A percentile compares a stretch with the other conserved stretches of the same genome.
Conservation (phyloP, 2,329 filamentous ascomycete species). For the Cladophialophora immunda region DNA sequence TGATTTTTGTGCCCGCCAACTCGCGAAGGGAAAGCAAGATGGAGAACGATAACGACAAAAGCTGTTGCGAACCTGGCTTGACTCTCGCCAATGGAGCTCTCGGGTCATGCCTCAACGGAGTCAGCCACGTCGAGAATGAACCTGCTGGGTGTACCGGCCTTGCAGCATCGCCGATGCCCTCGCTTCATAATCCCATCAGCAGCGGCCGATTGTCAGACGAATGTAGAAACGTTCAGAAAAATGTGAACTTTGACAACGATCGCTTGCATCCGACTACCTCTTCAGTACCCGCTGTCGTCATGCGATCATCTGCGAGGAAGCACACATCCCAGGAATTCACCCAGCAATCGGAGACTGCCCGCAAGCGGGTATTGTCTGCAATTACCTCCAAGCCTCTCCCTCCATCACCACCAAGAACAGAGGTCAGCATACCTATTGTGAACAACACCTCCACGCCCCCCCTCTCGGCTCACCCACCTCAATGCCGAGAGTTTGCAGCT, state of each 20-base stretch:
- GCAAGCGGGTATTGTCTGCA: background rate
- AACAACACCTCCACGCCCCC: background rate
- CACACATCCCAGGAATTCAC: background rate
- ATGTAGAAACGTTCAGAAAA: slow-evolving; percentile 30
- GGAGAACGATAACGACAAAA: background rate
- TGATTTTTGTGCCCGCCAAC: background rate
- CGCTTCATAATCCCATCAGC: slow-evolving; percentile 36
- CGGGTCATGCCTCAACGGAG: background rate
- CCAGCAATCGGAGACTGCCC: background rate
- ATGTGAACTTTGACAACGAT: slow-evolving; percentile 31
- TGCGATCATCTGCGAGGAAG: slow-evolving; percentile 7
- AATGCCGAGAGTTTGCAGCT: background rate
- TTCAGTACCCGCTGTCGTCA: slow-evolving; percentile 4
- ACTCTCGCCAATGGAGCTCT: background rate
- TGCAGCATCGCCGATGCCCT: slow-evolving; percentile 28
- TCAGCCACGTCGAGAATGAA: background rate
- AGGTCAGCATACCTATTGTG: background rate
- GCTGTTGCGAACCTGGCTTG: background rate
- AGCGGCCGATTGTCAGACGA: slow-evolving; percentile 32
- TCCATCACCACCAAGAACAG: background rate
- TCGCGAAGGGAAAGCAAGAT: background rate
- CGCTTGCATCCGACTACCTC: slow-evolving; percentile 26
- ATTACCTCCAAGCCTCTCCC: background rate
- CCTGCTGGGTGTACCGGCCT: background rate
- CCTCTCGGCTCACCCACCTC: background rate